Evolutionary conservation across 2,329 filamentous ascomycete genomes (phyloP).

Genomic region (Aspergillus tanneri): DNA sequence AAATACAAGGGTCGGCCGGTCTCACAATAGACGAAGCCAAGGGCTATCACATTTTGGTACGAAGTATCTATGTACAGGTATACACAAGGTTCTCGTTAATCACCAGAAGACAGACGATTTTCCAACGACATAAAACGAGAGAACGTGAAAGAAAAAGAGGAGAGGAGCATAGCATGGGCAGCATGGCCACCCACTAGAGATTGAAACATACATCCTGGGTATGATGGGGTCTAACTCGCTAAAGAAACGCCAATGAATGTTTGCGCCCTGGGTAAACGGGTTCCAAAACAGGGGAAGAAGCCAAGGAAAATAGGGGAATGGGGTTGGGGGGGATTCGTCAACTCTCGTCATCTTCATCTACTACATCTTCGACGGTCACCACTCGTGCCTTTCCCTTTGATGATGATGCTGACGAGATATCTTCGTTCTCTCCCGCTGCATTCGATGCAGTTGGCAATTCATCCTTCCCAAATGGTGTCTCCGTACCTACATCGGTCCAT

Average conservation of each 20-base stretch:
- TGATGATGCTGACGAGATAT: slow-evolving; percentile 20
- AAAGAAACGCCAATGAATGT: slow-evolving; percentile 12
- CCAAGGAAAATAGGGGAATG: slow-evolving; percentile 2
- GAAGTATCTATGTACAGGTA: background rate
- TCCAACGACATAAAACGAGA: background rate
- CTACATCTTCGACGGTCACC: slow-evolving; percentile 38
- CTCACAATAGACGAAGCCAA: background rate
- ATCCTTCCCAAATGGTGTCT: slow-evolving; percentile 17
- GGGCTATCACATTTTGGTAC: background rate
- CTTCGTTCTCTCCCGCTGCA: slow-evolving; percentile 5
- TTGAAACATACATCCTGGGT: slow-evolving; percentile 17
- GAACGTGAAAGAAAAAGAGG: background rate
- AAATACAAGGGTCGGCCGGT: too few relatives aligned
- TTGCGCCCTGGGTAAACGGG: too few relatives aligned
- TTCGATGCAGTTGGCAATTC: background rate
- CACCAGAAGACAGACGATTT: background rate
- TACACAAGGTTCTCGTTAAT: background rate
- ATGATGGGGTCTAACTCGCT: slow-evolving; percentile 18
- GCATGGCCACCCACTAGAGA: background rate
- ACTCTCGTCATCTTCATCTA: slow-evolving; percentile 35
- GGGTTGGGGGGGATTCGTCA: slow-evolving; percentile 8
- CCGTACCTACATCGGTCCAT: slow-evolving; percentile 30
- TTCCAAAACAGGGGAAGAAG: background rate
- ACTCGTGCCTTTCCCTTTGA: slow-evolving; percentile 37
- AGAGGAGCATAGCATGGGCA: background rate